Evolutionary conservation across 345 rosid genomes (phyloP).

Genomic region (Hirschfeldia incana): DNA sequence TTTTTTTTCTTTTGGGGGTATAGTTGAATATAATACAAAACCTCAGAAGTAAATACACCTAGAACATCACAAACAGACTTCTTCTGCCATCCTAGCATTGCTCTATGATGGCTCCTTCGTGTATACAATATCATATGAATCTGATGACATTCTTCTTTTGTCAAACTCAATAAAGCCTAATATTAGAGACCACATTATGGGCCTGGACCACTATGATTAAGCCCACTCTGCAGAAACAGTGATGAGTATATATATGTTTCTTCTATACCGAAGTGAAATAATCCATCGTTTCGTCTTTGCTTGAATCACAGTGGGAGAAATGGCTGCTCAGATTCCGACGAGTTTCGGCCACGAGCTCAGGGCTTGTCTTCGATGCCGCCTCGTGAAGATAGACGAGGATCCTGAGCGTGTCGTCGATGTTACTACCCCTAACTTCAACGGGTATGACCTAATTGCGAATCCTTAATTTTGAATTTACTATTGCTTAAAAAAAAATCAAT

Average conservation of each 20-base stretch:
- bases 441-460: conserved; percentile 39
- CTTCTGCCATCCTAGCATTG: neutral
- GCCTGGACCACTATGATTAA: neutral
- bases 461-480: neutral
- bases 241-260: neutral
- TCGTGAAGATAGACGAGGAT: conserved; percentile 82
- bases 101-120: neutral
- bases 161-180: neutral
- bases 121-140: neutral
- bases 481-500: no score
- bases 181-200: neutral
- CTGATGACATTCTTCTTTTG: neutral
- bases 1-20: no score
- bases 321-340: conserved; percentile 87
- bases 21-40: no score
- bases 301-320: conserved; percentile 46
- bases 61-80: neutral
- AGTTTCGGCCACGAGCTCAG: conserved; percentile 89
- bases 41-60: neutral
- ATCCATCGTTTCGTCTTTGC: neutral
- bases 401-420: conserved; percentile 79
- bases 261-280: neutral
- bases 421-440: conserved; percentile 82
- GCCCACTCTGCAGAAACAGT: neutral
- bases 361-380: conserved; percentile 88